phyloP scores from a whole-genome alignment of 2,329 filamentous ascomycete genomes.

The Ophiostoma tasmaniense region DNA sequence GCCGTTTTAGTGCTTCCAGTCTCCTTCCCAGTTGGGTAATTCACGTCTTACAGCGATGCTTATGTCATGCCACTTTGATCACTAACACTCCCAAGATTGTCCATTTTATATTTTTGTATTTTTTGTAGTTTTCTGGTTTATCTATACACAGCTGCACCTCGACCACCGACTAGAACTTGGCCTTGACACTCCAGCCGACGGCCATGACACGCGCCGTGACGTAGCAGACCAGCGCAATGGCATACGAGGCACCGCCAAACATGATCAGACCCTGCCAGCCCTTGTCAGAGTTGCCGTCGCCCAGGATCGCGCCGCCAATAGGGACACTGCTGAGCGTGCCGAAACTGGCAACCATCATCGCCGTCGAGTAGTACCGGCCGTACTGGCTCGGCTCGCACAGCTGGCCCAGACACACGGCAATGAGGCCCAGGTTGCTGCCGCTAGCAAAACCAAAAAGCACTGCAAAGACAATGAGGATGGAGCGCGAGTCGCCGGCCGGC shows the following conservation, averaged over 20 bases:
- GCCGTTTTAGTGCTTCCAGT: not conserved
- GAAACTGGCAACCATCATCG: slow-evolving; percentile 69
- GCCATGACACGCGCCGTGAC: slow-evolving; percentile 28
- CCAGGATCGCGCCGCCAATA: slow-evolving; percentile 34
- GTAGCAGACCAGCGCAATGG: slow-evolving; percentile 29
- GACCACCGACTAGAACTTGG: slow-evolving; percentile 24
- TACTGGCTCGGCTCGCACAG: slow-evolving; percentile 66
- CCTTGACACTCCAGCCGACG: slow-evolving; percentile 29
- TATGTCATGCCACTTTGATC: not conserved
- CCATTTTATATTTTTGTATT: not conserved
- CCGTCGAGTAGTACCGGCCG: slow-evolving; percentile 60
- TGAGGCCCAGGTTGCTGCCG: slow-evolving; percentile 68
- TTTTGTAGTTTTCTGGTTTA: not conserved
- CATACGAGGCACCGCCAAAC: slow-evolving; percentile 33
- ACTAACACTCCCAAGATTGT: not conserved
- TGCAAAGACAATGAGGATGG: slow-evolving; percentile 57
- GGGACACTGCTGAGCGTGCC: slow-evolving; percentile 47
- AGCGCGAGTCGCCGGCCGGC: slow-evolving; percentile 43
- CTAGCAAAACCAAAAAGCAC: slow-evolving; percentile 71
- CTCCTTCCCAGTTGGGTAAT: not conserved
- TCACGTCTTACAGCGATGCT: not conserved
- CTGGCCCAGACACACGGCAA: slow-evolving; percentile 75
- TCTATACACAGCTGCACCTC: not conserved
- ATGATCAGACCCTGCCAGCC: slow-evolving; percentile 33
- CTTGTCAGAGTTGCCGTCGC: slow-evolving; percentile 23